Evolutionary conservation across 1,284 basidiomycete species (phyloP).

Genomic region (Ceratobasidium sp.): DNA sequence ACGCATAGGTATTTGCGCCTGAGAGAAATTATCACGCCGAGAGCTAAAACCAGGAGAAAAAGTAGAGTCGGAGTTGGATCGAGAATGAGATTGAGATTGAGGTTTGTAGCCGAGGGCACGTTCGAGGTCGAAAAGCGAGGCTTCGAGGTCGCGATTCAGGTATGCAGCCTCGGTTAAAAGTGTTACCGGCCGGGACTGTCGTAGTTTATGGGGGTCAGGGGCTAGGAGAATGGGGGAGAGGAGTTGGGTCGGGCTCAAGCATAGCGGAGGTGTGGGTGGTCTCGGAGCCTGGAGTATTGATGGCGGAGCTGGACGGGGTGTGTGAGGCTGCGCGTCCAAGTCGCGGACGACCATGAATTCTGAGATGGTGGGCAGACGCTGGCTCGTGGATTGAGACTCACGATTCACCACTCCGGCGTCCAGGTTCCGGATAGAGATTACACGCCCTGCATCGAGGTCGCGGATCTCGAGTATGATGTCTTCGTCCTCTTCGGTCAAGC

Average conservation of each 20-base stretch:
- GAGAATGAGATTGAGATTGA: conserved; percentile 1
- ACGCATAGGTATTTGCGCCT: background rate
- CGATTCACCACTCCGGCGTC: conserved; percentile 31
- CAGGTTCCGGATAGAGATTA: background rate
- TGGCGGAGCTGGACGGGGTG: background rate
- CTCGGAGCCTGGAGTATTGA: background rate
- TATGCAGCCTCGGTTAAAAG: conserved; percentile 35
- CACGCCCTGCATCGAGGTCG: conserved; percentile 23
- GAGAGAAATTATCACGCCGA: background rate
- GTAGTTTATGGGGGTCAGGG: background rate
- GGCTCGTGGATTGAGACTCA: conserved; percentile 44
- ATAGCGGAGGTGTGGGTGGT: conserved; percentile 20
- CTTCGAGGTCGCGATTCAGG: conserved; percentile 35
- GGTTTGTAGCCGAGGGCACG: conserved; percentile 10
- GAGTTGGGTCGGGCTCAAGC: conserved; percentile 20
- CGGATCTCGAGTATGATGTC: conserved; percentile 29
- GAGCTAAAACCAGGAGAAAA: background rate
- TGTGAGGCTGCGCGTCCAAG: conserved; percentile 40
- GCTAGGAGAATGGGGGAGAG: conserved; percentile 8
- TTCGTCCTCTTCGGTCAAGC: conserved; percentile 18
- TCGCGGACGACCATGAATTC: conserved; percentile 40
- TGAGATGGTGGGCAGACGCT: conserved; percentile 37
- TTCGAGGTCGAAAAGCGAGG: conserved; percentile 27
- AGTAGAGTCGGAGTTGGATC: conserved; percentile 4
- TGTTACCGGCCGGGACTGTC: conserved; percentile 19